Percentiles rank a stretch among this genome's conserved stretches.
These are phyloP conservation scores for Metschnikowia similis DNA, from an alignment of 805 yeast species.

Conservation along the genomic window DNA sequence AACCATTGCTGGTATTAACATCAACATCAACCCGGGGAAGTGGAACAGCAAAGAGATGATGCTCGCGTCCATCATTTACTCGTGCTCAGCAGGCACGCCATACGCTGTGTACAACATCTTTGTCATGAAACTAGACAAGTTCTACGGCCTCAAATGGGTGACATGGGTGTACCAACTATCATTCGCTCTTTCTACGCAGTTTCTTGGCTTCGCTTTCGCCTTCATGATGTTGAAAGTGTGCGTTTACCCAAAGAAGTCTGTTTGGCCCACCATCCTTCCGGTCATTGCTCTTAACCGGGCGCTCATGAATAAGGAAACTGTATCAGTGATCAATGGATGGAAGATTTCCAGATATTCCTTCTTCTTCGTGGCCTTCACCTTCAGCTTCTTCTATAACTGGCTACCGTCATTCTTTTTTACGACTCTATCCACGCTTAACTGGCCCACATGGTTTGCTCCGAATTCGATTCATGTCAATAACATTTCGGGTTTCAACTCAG, in stretches of 20 bases:
- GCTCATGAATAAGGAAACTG: conserved; percentile 29
- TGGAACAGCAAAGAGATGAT: conserved; percentile 46
- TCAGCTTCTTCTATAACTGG: conserved; percentile 41
- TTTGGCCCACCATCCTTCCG: conserved; percentile 44
- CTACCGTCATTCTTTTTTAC: conserved; percentile 38
- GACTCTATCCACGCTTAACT: conserved; percentile 37
- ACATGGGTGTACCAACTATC: conserved; percentile 51
- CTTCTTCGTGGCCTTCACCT: conserved; percentile 29
- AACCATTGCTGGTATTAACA: conserved; percentile 18
- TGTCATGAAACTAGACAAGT: conserved; percentile 40
- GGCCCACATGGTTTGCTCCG: conserved; percentile 44
- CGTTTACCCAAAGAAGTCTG: conserved; percentile 38
- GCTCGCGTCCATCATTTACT: conserved; percentile 41
- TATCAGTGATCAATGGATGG: conserved; percentile 33
- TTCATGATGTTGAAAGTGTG: conserved; percentile 57
- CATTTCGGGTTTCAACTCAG: conserved; percentile 33
- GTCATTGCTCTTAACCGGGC: conserved; percentile 41
- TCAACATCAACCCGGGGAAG: conserved; percentile 38
- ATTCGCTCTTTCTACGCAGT: conserved; percentile 52
- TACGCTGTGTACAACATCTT: conserved; percentile 40
- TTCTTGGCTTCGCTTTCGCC: conserved; percentile 65
- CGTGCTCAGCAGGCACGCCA: conserved; percentile 41
- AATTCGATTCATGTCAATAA: conserved; percentile 37
- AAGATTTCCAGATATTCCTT: conserved; percentile 39
- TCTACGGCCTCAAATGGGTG: conserved; percentile 42